Evolutionary conservation across 306 rosid species (phyloP), one percentile per base, ranked within the genome.

Genomic region (Trichosanthes cucumerina): DNA sequence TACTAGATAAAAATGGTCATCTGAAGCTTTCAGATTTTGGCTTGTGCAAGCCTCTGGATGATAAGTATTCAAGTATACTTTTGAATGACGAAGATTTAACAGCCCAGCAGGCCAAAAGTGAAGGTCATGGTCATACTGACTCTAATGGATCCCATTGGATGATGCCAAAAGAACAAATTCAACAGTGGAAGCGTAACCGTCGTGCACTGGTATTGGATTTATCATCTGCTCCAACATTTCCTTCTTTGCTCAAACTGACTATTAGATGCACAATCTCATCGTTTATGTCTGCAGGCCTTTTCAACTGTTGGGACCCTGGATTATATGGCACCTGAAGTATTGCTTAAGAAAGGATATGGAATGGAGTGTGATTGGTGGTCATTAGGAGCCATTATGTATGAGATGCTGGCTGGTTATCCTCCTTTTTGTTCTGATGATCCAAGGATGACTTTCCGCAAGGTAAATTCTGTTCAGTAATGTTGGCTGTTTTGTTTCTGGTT

Each of bases 341-440:
- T 96, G 88, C 91, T 96, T 76, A 96, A 92, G 92, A 96, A 96
- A 84, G 99, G 99, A 50, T 96, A 92, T 79, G 99, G 97, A 80
- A 91, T 96, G 23, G 99, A 96, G 85, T 96, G 99, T 81, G 99
- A 96, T 87, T 96, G 99, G 99, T 96, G 99, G 99, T 96, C 99
- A 26, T 88, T 96, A 78, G 99, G 99, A 79, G 98, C 99, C 43
- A 96, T 96, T 85, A 81, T 96, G 99, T 96, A 92, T 59, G 99
- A 96, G 90, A 96, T 96, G 99, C 93, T 96, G 77, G 84, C 90
- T 24, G 99, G 99, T 26, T 96, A 92, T 87, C 98, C 99, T 78
- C 99, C 99, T 68, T 96, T 96, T 85, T 92, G 93, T 87, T 92
- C 99, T 77, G 99, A 96, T 9, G 99, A 96, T 86, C 99, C 99